Evolutionary conservation across 1,284 basidiomycete genomes (phyloP).

Genomic region (Rugosomyces carneus): DNA sequence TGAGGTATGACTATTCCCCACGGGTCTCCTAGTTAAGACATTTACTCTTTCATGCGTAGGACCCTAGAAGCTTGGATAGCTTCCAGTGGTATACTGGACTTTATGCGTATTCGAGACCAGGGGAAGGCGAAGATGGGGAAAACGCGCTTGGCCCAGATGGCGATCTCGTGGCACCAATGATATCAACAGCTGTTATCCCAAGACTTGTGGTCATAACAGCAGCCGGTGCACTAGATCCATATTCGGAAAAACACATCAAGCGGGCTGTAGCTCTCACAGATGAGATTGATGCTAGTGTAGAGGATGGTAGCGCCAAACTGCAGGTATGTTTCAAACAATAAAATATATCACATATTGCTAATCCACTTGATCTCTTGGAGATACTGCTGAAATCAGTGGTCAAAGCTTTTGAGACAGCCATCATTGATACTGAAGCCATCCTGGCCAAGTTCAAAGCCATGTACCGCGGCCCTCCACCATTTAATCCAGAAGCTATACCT

Average conservation of each 20-base stretch:
- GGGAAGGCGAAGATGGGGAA: conserved; percentile 40
- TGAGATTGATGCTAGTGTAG: conserved; percentile 76
- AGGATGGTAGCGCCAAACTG: conserved; percentile 58
- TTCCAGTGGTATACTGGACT: conserved; percentile 82
- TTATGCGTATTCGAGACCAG: conserved; percentile 71
- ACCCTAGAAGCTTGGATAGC: conserved; percentile 59
- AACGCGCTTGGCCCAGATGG: conserved; percentile 73
- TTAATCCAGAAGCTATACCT: conserved; percentile 72
- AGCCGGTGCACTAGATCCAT: conserved; percentile 76
- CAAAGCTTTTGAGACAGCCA: conserved; percentile 50
- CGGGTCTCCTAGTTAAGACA: neutral
- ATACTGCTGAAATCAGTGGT: conserved; percentile 61
- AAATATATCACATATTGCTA: neutral
- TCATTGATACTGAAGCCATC: conserved; percentile 41
- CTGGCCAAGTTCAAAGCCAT: conserved; percentile 34
- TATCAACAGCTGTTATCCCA: conserved; percentile 79
- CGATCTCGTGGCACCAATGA: conserved; percentile 85
- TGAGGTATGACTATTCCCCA: conserved; percentile 43
- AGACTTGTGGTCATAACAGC: conserved; percentile 66
- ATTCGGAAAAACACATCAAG: conserved; percentile 63
- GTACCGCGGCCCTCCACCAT: conserved; percentile 41
- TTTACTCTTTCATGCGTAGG: conserved; percentile 29
- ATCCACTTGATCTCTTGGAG: conserved; percentile 31
- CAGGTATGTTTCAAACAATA: conserved; percentile 47
- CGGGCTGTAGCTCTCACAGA: conserved; percentile 72